These are phyloP conservation scores for Rubroshorea leprosula DNA, from an alignment of 345 rosid genomes.

Conservation along the genomic window DNA sequence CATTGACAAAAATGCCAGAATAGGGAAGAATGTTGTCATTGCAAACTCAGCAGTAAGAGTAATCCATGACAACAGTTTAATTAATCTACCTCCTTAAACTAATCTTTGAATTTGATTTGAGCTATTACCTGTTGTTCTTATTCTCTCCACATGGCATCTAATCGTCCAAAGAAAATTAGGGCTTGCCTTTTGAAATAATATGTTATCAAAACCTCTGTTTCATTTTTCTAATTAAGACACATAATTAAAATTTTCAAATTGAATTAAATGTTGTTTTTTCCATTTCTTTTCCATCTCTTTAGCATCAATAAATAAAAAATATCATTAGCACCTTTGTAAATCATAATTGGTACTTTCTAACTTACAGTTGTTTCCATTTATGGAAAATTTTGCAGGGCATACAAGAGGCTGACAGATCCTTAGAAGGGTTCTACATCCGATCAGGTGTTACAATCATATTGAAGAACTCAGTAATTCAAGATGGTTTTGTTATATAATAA, in stretches of 20 bases:
- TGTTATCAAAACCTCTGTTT: no score
- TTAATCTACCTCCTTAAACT: neutral
- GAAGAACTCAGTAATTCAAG: slow-evolving; percentile 58
- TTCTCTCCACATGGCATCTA: no score
- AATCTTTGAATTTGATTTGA: neutral
- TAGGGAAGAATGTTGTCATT: slow-evolving; percentile 80
- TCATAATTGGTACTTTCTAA: no score
- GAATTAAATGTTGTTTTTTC: no score
- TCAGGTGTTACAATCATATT: slow-evolving; percentile 59
- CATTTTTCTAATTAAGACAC: no score
- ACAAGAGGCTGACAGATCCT: slow-evolving; percentile 84
- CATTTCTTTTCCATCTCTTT: no score
- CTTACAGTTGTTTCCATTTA: slow-evolving; percentile 4
- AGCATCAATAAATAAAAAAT: no score
- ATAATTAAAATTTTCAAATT: no score
- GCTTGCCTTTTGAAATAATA: no score
- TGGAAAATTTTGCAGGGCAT: slow-evolving; percentile 44
- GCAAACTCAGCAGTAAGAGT: slow-evolving; percentile 72
- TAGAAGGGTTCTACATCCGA: slow-evolving; percentile 82
- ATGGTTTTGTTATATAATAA: slow-evolving; percentile 61
- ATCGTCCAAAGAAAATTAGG: no score
- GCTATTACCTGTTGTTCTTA: no score
- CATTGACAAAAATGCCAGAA: slow-evolving; percentile 90
- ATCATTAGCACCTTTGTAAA: no score
- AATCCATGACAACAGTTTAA: neutral